phyloP scores from a whole-genome alignment of 148 eudicot genomes.

The Selenicereus undatus region DNA sequence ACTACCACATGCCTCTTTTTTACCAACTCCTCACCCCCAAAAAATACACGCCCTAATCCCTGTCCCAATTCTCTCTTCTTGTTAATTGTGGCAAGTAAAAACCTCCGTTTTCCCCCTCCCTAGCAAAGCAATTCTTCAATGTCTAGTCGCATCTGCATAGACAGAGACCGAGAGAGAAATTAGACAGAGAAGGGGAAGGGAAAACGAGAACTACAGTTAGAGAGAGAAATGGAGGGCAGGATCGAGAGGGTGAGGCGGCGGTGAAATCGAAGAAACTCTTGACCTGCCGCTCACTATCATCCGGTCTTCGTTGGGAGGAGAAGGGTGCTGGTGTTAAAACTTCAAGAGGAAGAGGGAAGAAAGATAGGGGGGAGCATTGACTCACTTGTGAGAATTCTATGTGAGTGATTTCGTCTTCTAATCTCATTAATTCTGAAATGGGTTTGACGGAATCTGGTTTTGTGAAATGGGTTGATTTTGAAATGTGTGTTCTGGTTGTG shows the following conservation, averaged over 20 bases:
- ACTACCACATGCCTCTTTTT: not conserved
- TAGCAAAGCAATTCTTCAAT: not conserved
- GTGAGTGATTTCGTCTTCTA: not conserved
- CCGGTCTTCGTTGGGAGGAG: not conserved
- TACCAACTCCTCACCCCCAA: not conserved
- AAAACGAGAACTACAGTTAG: not conserved
- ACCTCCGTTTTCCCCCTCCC: not conserved
- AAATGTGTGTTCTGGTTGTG: not conserved
- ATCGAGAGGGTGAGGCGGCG: not conserved
- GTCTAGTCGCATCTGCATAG: not conserved
- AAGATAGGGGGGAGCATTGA: not conserved
- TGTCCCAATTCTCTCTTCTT: not conserved
- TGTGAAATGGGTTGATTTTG: not conserved
- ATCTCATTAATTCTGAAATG: not conserved
- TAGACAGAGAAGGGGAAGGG: not conserved
- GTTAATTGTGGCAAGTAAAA: not conserved
- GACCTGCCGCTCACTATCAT: not conserved
- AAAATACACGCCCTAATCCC: not conserved
- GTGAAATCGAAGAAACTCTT: not conserved
- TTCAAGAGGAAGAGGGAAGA: not conserved
- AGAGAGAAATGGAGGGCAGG: not conserved
- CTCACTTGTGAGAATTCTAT: not conserved
- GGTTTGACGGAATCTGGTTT: not conserved
- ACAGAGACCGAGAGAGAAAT: not conserved
- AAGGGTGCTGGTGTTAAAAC: not conserved